These are phyloP conservation scores for Benincasa hispida DNA, from an alignment of 306 rosid species.

Conservation along the genomic window DNA sequence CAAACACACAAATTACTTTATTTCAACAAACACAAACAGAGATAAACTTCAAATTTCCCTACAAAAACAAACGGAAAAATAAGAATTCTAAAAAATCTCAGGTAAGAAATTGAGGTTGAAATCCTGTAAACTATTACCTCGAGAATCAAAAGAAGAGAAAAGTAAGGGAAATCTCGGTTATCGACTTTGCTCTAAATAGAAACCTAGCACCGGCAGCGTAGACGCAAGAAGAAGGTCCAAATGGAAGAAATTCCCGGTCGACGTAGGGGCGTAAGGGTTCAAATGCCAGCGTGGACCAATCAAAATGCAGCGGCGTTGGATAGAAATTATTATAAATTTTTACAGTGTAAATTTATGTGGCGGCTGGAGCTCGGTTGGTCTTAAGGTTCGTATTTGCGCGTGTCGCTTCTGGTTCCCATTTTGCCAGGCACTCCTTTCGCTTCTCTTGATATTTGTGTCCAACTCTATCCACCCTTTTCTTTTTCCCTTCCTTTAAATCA, in stretches of 20 bases:
- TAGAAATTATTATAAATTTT: background rate
- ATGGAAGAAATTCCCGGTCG: background rate
- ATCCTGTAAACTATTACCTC: background rate
- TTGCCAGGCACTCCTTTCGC: background rate
- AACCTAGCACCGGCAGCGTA: background rate
- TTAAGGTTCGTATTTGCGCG: background rate
- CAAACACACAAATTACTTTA: background rate
- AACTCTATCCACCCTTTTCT: background rate
- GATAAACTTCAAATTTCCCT: background rate
- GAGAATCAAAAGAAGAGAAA: background rate
- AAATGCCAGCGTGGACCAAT: conserved; percentile 4
- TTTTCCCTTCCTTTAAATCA: background rate
- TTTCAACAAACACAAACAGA: background rate
- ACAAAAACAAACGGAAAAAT: background rate
- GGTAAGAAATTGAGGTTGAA: background rate
- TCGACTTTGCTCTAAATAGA: background rate
- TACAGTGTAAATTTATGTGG: background rate
- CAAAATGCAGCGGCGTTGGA: background rate
- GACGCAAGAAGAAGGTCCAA: background rate
- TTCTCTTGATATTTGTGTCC: background rate
- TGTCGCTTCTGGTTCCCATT: background rate
- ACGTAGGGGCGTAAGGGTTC: background rate
- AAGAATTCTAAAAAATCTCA: background rate
- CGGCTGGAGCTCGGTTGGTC: background rate
- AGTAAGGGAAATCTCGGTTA: background rate